Evolutionary conservation across 306 rosid species (phyloP).

Genomic region (Delonix regia): DNA sequence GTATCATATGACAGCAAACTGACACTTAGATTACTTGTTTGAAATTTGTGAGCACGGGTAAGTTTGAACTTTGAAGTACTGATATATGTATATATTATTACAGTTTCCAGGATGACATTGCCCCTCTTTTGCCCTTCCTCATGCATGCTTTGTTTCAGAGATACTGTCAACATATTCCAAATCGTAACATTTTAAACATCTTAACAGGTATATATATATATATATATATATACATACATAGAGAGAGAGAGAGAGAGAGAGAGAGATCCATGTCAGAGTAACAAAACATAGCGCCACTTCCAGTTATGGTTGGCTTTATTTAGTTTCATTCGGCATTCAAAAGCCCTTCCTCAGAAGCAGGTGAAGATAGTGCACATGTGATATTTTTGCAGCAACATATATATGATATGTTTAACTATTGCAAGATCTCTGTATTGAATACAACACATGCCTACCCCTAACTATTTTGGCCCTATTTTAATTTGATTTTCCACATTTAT

Average conservation of each 20-base stretch:
- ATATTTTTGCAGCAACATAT: too few relatives aligned
- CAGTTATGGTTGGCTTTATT: not conserved
- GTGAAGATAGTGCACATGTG: not conserved
- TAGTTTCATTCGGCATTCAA: not conserved
- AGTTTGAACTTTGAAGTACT: not conserved
- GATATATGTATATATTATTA: not conserved
- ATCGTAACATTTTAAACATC: not conserved
- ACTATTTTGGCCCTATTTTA: too few relatives aligned
- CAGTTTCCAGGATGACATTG: not conserved
- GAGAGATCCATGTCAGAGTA: not conserved
- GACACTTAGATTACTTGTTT: conserved; percentile 32
- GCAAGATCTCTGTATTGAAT: too few relatives aligned
- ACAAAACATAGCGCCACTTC: not conserved
- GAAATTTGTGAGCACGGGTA: conserved; percentile 43
- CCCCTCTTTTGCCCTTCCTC: not conserved
- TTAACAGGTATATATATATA: not conserved
- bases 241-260: too few relatives aligned
- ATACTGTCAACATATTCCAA: not conserved
- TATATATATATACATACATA: too few relatives aligned
- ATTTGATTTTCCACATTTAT: too few relatives aligned
- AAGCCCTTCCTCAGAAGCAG: not conserved
- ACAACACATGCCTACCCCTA: too few relatives aligned
- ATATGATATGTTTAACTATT: too few relatives aligned
- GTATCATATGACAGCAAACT: not conserved
- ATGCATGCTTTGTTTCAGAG: not conserved